Evolutionary conservation across 169 alveolate species (phyloP), one percentile per base, ranked within the genome.

Genomic region (Plasmodium berghei): DNA sequence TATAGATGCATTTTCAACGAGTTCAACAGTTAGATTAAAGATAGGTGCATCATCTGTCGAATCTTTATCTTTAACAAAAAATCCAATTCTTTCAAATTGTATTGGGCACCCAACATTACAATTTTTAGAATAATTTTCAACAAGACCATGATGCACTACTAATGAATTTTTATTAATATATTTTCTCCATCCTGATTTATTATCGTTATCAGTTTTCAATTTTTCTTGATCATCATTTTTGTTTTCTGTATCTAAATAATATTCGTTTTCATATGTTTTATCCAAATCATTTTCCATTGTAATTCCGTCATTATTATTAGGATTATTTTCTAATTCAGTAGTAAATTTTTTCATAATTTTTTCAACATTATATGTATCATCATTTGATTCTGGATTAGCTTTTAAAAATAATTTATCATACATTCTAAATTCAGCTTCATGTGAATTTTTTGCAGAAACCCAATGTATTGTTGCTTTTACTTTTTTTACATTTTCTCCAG

Each of bases 41-140:
- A 93, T 90, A 0, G 86, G 88, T 16, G 45, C 71, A 12, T 75
- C 66, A 10, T 69, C 92, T 18, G 96, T 92, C 20, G 95, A 80
- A 34, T 94, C 96, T 34, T 74, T 92, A 86, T 96, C 98, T 64
- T 87, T 93, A 14, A 96, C 92, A 88, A 96, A 96, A 92, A 87
- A 96, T 10, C 98, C 98, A 9, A 93, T 72, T 4, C 98, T 93
- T 74, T 96, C 98, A 73, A 96, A 96, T 56, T 96, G 98, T 42
- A 96, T 89, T 12, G 96, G 95, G 20, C 92, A 95, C 20, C 95
- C 96, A 12, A 90, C 90, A 9, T 72, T 74, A 26, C 73, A 72
- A 5, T 42, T 46, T 9, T 34, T 58, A 0, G 95, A 91, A 42
- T 72, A 71, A 34, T 86, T 89, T 54, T 94, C 96, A 34, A 90